Conservation (phyloP, 2,329 filamentous ascomycete species). For the Bipolaris oryzae region DNA sequence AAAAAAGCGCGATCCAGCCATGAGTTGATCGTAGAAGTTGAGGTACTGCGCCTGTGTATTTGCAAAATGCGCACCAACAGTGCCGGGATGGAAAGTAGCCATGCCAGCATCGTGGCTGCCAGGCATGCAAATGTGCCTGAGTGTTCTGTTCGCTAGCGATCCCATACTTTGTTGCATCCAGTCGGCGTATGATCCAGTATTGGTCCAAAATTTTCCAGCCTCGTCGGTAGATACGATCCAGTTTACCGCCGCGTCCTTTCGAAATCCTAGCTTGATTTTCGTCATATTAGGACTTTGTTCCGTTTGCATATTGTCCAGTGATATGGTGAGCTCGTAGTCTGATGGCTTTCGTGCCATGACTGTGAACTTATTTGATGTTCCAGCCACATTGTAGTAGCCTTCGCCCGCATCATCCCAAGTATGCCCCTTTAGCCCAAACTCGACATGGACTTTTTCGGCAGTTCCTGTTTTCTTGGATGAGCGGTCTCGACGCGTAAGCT, state of each 20-base stretch:
- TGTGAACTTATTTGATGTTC: conserved; percentile 39
- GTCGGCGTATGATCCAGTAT: conserved; percentile 42
- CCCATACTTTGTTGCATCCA: conserved; percentile 52
- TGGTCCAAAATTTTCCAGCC: conserved; percentile 45
- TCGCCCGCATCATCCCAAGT: conserved; percentile 45
- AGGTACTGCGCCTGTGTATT: conserved; percentile 57
- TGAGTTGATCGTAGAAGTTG: conserved; percentile 54
- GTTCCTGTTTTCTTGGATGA: conserved; percentile 22
- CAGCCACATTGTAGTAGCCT: conserved; percentile 42
- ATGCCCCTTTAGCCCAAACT: conserved; percentile 37
- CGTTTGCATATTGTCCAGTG: conserved; percentile 35
- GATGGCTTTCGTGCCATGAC: conserved; percentile 40
- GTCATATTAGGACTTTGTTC: conserved; percentile 43
- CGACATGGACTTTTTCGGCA: conserved; percentile 40
- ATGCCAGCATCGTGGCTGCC: conserved; percentile 60
- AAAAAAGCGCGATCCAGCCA: conserved; percentile 56
- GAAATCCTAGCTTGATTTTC: conserved; percentile 44
- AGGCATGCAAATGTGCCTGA: conserved; percentile 57
- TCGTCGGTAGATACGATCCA: conserved; percentile 49
- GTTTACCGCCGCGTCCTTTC: conserved; percentile 45
- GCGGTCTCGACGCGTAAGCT: background rate
- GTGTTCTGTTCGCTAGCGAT: conserved; percentile 48
- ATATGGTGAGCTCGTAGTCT: conserved; percentile 42
- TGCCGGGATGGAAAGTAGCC: conserved; percentile 50
- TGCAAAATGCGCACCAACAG: conserved; percentile 46